Conservation (phyloP, 1,284 basidiomycete species). For the Cystobasidiaceae sp. region DNA sequence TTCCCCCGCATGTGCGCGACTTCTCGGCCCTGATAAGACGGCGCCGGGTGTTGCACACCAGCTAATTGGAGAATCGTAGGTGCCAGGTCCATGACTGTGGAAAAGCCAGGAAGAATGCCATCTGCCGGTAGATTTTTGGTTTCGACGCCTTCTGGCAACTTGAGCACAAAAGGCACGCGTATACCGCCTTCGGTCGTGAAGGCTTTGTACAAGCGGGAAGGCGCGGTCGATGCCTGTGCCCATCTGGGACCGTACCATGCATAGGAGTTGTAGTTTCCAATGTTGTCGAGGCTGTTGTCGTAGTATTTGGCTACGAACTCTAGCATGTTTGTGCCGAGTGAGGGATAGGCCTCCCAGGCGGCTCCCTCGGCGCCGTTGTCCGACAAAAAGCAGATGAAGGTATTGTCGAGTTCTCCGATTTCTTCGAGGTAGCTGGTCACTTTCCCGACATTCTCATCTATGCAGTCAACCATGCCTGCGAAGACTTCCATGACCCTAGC, state of each 20-base stretch:
- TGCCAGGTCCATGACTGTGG: slow-evolving; percentile 38
- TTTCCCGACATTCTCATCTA: slow-evolving; percentile 42
- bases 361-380: slow-evolving; percentile 47
- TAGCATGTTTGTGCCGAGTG: slow-evolving; percentile 34
- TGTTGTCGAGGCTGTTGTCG: slow-evolving; percentile 40
- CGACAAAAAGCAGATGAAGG: slow-evolving; percentile 44
- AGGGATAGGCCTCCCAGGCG: slow-evolving; percentile 36
- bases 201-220: slow-evolving; percentile 37
- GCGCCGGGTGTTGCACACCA: slow-evolving; percentile 1
- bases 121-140: background rate
- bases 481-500: slow-evolving; percentile 44
- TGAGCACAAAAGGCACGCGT: slow-evolving; percentile 33
- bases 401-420: slow-evolving; percentile 42
- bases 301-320: slow-evolving; percentile 33
- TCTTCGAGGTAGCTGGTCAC: background rate
- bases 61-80: slow-evolving; percentile 37
- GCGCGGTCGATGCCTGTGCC: slow-evolving; percentile 38
- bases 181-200: slow-evolving; percentile 40
- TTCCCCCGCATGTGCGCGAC: background rate
- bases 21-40: background rate
- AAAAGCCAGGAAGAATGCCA: slow-evolving; percentile 2
- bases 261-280: slow-evolving; percentile 17
- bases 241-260: slow-evolving; percentile 8
- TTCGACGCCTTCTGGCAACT: background rate
- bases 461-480: slow-evolving; percentile 45